Base-by-base conservation (phyloP, 441 rosid species). In the Metrosideros polymorpha region DNA sequence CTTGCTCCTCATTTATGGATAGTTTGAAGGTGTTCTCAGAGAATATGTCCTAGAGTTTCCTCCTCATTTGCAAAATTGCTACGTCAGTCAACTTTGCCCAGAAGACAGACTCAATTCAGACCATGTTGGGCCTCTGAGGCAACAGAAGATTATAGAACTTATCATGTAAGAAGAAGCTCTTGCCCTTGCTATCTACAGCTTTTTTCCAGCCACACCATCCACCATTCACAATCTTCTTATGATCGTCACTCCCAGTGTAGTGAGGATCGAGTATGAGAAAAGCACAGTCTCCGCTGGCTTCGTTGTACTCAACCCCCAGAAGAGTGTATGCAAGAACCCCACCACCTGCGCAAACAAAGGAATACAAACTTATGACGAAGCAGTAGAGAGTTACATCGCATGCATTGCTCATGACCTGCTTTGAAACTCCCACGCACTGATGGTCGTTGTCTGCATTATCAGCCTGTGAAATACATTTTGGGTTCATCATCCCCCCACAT, bases 151-250 rank as follows among this genome's bases (percentile, higher is more conserved):
- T 97, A 89, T 95, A 96, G 90, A 97, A 97, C 90, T 95, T 97
- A 82, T 95, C 96, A 32, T 94, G 97, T 86, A 97, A 92, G 91
- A 97, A 97, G 93, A 96, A 97, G 87, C 91, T 94, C 92, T 92
- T 97, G 55, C 99, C 99, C 88, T 92, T 96, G 94, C 92, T 94
- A 88, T 96, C 98, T 32, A 97, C 92, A 1, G 98, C 95, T 83
- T 94, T 97, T 87, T 97, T 97, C 98, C 99, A 97, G 29, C 98
- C 95, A 55, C 98, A 94, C 98, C 99, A 96, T 87, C 99, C 98
- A 8, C 99, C 96, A 86, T 95, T 97, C 27, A 93, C 88, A 15
- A 97, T 95, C 91, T 95, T 95, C 97, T 93, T 96, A 86, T 87
- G 94, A 82, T 97, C 99, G 39, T 97, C 98, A 30, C 84, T 91